Evolutionary conservation across 73 alveolate genomes (phyloP), one percentile per base, ranked within the genome.

Genomic region (Uronychia binucleata): DNA sequence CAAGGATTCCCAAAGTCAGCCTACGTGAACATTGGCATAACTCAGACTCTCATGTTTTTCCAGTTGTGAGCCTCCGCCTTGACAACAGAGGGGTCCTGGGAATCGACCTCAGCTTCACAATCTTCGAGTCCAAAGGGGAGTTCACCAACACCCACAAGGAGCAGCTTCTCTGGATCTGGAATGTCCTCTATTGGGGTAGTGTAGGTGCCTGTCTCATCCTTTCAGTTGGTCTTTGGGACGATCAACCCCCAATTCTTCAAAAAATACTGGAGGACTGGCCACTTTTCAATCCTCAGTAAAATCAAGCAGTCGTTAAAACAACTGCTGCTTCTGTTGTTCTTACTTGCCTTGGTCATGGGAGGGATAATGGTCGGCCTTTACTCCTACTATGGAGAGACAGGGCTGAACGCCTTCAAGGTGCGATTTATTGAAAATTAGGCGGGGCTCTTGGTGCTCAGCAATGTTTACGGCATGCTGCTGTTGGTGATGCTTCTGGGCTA

Each of bases 231-330:
- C 1, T 60, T 26, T 33, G 95, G 95, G 0, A 78, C 92, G 0
- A 32, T 89, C 28, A 27, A 84, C 25, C 78, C 82, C 78, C 74
- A 84, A 35, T 89, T 83, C 59, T 84, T 84, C 83, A 28, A 67
- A 27, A 85, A 78, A 58, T 89, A 79, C 83, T 89, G 95, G 95
- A 28, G 79, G 34, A 78, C 86, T 28, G 95, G 95, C 34, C 92
- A 84, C 57, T 89, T 84, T 79, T 27, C 91, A 26, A 11, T 77
- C 31, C 33, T 82, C 76, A 75, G 87, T 30, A 34, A 84, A 26
- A 67, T 57, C 34, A 81, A 75, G n/a, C 74, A 46, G 8, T 86
- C 88, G 19, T 77, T 89, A 25, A 89, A 84, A 84, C 57, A 78
- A 75, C 81, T 88, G 28, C 25, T 83, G 0, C 83, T 83, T 1